phyloP scores from a whole-genome alignment of 1,284 basidiomycete genomes.

The Peniophora sp. region DNA sequence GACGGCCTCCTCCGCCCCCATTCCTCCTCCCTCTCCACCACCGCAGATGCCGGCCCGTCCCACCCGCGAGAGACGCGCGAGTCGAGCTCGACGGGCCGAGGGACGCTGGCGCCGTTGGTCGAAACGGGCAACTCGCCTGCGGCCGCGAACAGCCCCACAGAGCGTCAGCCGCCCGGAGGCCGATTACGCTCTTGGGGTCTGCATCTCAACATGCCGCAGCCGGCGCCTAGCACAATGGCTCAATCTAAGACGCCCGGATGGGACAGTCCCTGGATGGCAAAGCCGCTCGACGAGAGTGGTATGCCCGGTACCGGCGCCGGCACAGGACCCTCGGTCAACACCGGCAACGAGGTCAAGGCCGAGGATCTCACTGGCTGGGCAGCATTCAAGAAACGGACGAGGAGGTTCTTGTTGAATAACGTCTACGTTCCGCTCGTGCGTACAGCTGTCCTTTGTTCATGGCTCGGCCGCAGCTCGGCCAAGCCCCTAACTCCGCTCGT shows the following conservation, averaged over 20 bases:
- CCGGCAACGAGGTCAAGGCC: constrained; percentile 6
- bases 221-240: constrained; percentile 40
- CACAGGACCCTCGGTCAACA: constrained; percentile 5
- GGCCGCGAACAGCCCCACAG: neutral
- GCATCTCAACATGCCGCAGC: constrained; percentile 31
- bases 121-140: neutral
- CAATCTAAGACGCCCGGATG: constrained; percentile 56
- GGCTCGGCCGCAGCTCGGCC: neutral
- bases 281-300: constrained; percentile 18
- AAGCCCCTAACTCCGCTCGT: constrained; percentile 5
- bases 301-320: neutral
- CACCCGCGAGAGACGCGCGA: too few species aligned
- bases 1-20: neutral
- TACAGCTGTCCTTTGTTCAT: neutral
- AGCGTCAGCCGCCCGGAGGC: neutral
- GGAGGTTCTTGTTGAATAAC: constrained; percentile 62
- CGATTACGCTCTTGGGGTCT: constrained; percentile 16
- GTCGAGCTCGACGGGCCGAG: neutral
- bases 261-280: constrained; percentile 60
- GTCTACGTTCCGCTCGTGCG: constrained; percentile 69
- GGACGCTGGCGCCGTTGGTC: neutral
- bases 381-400: constrained; percentile 43
- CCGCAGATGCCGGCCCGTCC: too few species aligned
- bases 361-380: constrained; percentile 29
- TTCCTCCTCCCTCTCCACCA: constrained; percentile 10